Base-by-base conservation (phyloP, 139 green algal genomes). In the Chlamydomonas applanata region DNA sequence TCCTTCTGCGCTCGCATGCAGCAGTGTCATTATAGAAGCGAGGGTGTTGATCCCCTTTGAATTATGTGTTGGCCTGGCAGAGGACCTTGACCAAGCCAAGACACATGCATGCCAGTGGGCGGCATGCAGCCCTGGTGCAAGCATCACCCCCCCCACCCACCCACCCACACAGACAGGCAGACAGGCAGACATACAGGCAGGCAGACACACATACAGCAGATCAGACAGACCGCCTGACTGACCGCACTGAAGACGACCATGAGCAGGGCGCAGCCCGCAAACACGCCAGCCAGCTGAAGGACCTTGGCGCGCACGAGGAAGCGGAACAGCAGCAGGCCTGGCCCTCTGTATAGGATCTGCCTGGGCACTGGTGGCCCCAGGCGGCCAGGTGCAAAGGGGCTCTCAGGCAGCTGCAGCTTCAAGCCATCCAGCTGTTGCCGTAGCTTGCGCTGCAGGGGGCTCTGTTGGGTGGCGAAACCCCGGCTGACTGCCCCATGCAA, bases 301-400 rank as follows among this genome's bases (percentile, higher is more conserved):
- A 73, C 78, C 76, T 94, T 93, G 52, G 82, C 83, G 24, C 91
- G 79, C 16, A 96, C 91, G 3, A 94, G 75, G 53, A 93, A 64
- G 2, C 89, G 68, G 71, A 91, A 93, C 2, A 86, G 40, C 45
- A 81, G 72, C 81, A 94, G 93, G 44, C 85, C 83, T 3, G 30
- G 57, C n/a, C 89, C 89, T 3, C 73, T 70, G 81, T 93, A 93
- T 54, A 93, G 78, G 36, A 93, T 82, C 25, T 79, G 66, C 64
- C 79, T 88, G 14, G 44, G 56, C 11, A 73, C 67, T 2, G 32
- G 19, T 30, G 46, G 36, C 13, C 68, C 56, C 24, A 64, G 67
- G 64, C 59, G 57, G 24, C 67, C 53, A 0, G 36, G 65, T 4
- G 24, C 46, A 32, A 80, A 80, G 5, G 75, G 75, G 46, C 69